These are phyloP conservation scores for Torulaspora microellipsoides DNA, from an alignment of 805 yeast genomes.

Conservation along the genomic window DNA sequence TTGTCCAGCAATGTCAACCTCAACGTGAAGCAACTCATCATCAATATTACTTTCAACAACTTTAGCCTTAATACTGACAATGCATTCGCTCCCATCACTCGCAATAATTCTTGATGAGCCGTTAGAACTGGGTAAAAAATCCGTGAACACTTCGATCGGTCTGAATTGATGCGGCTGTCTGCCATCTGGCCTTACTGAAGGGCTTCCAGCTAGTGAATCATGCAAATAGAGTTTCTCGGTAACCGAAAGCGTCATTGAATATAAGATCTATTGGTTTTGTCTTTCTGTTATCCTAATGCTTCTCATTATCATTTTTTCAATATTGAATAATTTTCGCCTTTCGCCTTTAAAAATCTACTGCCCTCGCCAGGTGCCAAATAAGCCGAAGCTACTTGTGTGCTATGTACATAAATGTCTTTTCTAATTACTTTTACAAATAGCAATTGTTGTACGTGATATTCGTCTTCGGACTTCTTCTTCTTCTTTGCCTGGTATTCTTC, in stretches of 20 bases:
- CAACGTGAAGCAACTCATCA: conserved; percentile 59
- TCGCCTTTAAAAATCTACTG: no score
- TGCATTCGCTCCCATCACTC: conserved; percentile 89
- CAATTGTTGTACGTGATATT: no score
- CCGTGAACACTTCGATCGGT: conserved; percentile 78
- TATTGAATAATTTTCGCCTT: no score
- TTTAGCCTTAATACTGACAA: conserved; percentile 83
- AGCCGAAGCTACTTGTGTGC: no score
- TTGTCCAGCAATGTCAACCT: conserved; percentile 73
- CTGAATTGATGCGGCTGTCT: conserved; percentile 70
- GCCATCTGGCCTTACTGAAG: conserved; percentile 82
- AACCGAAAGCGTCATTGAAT: conserved; percentile 59
- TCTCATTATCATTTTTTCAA: no score
- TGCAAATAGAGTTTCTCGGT: conserved; percentile 73
- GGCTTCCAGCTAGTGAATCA: conserved; percentile 57
- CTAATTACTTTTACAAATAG: no score
- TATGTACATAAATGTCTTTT: no score
- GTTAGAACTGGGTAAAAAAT: conserved; percentile 79
- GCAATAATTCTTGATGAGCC: conserved; percentile 87
- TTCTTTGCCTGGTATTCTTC: background rate
- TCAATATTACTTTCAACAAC: conserved; percentile 53
- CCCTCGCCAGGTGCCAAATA: no score
- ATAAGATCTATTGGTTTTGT: no score
- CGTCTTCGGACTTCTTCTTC: background rate
- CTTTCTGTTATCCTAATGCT: no score